Base-by-base conservation (phyloP, 805 yeast genomes). In the Yarrowia porcina region DNA sequence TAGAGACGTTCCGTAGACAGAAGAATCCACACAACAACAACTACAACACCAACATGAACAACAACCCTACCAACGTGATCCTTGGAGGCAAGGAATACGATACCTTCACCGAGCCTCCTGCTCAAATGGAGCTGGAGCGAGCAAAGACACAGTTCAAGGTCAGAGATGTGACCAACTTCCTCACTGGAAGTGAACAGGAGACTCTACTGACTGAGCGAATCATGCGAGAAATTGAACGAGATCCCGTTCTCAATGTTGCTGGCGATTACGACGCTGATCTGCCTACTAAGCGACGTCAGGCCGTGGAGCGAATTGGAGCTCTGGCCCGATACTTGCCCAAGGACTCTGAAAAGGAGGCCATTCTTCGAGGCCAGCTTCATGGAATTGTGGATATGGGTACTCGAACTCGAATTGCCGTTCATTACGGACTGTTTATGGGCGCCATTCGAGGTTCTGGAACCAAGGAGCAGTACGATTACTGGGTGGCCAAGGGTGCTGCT, bases 361-460 rank as follows among this genome's bases (percentile, higher is more conserved):
- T 61, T 42, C 63, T 61, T 56, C 67, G 73, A 23, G 49, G 73
- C 36, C 65, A 70, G 18, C 39, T 71, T n/a, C 64, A 74, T 4
- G 70, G 74, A 3, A 44, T 74, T 17, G 66, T 70, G 65, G 97
- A 93, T 73, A 96, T 96, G 17, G 86, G 86, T 67, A 77, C 88
- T 42, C 83, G 85, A 59, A 91, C 97, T 28, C 83, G 98, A 70
- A 75, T 89, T 54, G 97, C 96, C 38, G 91, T 92, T 62, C 96
- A 92, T 77, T 79, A 87, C 67, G 97, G 96, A 4, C 80, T 92
- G 64, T 93, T 93, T 72, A 80, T 90, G 63, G 82, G 84, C 65
- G 89, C 96, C 64, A 77, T 92, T 64, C 83, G 87, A 67, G 97
- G 97, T 66, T 88, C 89, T 68, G 98, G 97, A 66, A 87, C 97